Base-by-base conservation (phyloP, 148 eudicot species). In the Cornus suecica region DNA sequence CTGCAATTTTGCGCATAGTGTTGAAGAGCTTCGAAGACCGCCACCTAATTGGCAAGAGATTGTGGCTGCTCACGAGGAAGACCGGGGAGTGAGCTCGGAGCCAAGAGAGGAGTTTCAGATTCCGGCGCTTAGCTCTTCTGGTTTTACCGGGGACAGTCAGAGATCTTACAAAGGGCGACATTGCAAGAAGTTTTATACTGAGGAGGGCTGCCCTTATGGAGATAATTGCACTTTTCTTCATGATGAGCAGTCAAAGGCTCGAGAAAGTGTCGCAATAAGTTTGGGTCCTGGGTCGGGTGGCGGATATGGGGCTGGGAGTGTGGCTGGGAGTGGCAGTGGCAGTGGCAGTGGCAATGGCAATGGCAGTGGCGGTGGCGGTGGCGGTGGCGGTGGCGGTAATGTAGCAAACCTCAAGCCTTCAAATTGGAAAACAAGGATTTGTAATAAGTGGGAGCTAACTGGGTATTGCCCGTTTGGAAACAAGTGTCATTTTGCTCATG, bases 1-100 rank as follows among this genome's bases (percentile, higher is more conserved):
- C 58, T 95, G 99, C 66, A 95, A 95, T 70, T 95, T 95, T 70
- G 97, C 99, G 13, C 99, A 95, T 76, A 91, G 94, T 13, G 84
- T 86, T 15, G 99, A 95, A 69, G 99, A 95, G 80, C 90, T 95
- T 5, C 80, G 99, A n/a, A 92, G 90, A 61, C 99, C 99, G 0
- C 99, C 97, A 1, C 91, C 96, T 0, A 92, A 92, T 71, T 95
- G 99, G 99, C 99, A 95, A 72, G 99, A 95, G 22, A 88, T 95
- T 32, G 97, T 95, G 75, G 97, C 97, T 14, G 83, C 85, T 20
- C 82, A 83, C n/a, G 90, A 87, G 51, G 88, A 85, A 52, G 90
- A 87, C 4, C 80, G 74, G 16, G 78, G 32, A 23, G 76, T 37
- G 3, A 69, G 78, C 13, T 65, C 70, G 6, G 86, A 91, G 75